phyloP scores from a whole-genome alignment of 1,284 basidiomycete species.

The Pterulicium gracile region DNA sequence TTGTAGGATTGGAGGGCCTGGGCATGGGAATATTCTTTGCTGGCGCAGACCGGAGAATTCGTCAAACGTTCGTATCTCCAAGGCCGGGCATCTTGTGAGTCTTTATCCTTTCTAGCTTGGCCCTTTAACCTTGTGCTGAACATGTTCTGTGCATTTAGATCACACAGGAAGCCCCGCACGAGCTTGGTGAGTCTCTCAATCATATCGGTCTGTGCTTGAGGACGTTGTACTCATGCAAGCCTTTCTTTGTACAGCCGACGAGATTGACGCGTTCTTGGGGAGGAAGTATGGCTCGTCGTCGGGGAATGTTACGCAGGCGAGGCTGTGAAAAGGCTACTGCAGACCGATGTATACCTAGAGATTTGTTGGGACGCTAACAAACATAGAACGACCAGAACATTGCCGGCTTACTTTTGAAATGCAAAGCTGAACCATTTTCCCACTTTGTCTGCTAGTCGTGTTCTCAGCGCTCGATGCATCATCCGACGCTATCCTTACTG shows the following conservation, averaged over 20 bases:
- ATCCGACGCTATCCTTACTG: too few species aligned
- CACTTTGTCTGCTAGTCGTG: too few species aligned
- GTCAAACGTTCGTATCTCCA: slow-evolving; percentile 43
- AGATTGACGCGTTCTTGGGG: background rate
- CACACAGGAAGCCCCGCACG: slow-evolving; percentile 31
- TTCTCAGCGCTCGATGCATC: too few species aligned
- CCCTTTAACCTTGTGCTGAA: background rate
- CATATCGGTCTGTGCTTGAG: slow-evolving; percentile 2
- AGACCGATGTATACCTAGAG: too few species aligned
- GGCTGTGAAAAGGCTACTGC: too few species aligned
- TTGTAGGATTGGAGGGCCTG: slow-evolving; percentile 25
- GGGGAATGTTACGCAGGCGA: too few species aligned
- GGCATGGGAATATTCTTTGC: slow-evolving; percentile 31
- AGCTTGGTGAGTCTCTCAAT: slow-evolving; percentile 22
- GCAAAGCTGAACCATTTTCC: too few species aligned
- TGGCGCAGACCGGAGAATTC: slow-evolving; percentile 53
- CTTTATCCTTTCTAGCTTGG: background rate
- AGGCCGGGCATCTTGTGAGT: slow-evolving; percentile 50
- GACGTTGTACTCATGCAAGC: background rate
- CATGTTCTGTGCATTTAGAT: slow-evolving; percentile 20
- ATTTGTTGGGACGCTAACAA: too few species aligned
- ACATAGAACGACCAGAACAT: too few species aligned
- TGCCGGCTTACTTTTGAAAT: too few species aligned
- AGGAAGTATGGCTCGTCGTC: background rate
- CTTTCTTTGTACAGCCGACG: background rate